Base-by-base conservation (phyloP, 2,329 filamentous ascomycete species). In the Aschersonia sp. region DNA sequence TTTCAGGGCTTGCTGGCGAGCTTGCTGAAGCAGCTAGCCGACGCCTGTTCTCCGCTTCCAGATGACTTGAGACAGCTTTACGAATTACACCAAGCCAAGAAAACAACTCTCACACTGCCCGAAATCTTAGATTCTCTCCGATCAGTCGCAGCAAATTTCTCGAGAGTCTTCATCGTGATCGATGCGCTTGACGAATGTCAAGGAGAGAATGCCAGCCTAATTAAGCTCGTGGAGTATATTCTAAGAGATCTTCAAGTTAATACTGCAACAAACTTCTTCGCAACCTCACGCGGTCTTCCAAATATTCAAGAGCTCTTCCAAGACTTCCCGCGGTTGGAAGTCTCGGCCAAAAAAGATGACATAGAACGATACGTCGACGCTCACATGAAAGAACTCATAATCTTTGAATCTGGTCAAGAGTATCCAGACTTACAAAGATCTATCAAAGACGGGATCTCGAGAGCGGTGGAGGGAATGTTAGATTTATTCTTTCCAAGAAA, bases 11-110 rank as follows among this genome's bases (percentile, higher is more conserved):
- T 66, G 1, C 49, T 66, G 11, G 48, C 55, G 4, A 59, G 56
- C 45, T 45, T 67, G 2, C 22, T 64, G 4, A 61, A 61, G 47
- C 64, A 67, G 45, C 55, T 66, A 6, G 45, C 48, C 0, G 51
- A 62, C 30, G 6, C 42, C 0, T 51, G 35, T 35, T 41, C 43
- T 30, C 31, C 22, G 22, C 22, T 45, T 2, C 45, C 49, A 41
- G 41, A 43, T 6, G n/a, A 4, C 22, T 8, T 42, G 8, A n/a
- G 11, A 29, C 11, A 12, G 8, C 41, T 42, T 14, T 14, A 42
- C 22, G 22, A 42, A 29, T 8, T 2, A 3, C 41, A 29, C 4
- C 11, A 14, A 42, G 41, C 41, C 41, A n/a, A 8, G 7, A 4
- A 4, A 42, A 42, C 41, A 8, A 10, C 10, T 8, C 41, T 14